phyloP scores from a whole-genome alignment of 192 early-diverging fungal genomes.

The Thamnidium elegans region DNA sequence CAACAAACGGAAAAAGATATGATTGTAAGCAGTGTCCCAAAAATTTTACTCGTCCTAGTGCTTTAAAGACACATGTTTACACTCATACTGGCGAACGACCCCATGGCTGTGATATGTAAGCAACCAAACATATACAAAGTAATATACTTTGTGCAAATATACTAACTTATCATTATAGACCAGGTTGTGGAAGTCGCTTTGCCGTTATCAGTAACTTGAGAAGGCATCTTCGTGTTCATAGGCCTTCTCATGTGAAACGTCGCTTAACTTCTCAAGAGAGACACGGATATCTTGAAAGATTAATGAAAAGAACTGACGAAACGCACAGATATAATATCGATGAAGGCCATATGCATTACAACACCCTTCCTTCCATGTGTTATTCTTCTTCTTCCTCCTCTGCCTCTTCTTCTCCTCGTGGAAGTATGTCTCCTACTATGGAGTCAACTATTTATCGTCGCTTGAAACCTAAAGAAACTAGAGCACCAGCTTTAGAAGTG shows the following conservation, averaged over 20 bases:
- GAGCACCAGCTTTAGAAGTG: not conserved
- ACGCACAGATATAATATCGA: not conserved
- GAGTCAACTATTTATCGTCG: not conserved
- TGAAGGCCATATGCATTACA: not conserved
- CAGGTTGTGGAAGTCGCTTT: constrained; percentile 55
- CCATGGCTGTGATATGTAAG: constrained; percentile 24
- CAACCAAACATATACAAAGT: not conserved
- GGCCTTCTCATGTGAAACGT: not conserved
- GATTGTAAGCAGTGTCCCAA: constrained; percentile 14
- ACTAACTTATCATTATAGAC: not conserved
- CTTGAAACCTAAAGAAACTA: not conserved
- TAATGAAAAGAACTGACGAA: constrained; percentile 9
- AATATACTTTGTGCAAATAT: not conserved
- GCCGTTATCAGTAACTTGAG: constrained; percentile 64
- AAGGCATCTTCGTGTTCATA: constrained; percentile 53
- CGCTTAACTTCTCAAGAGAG: constrained; percentile 13
- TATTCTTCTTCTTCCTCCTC: constrained; percentile 1
- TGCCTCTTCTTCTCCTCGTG: constrained; percentile 2
- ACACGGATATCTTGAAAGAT: constrained; percentile 1
- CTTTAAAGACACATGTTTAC: constrained; percentile 23
- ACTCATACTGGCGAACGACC: constrained; percentile 35
- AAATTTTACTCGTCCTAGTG: constrained; percentile 21
- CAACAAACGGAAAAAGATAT: constrained; percentile 12
- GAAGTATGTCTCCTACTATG: constrained; percentile 1
- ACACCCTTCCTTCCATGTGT: constrained; percentile 7